Evolutionary conservation across 2,329 filamentous ascomycete species (phyloP).

Genomic region (Apiospora aurea): DNA sequence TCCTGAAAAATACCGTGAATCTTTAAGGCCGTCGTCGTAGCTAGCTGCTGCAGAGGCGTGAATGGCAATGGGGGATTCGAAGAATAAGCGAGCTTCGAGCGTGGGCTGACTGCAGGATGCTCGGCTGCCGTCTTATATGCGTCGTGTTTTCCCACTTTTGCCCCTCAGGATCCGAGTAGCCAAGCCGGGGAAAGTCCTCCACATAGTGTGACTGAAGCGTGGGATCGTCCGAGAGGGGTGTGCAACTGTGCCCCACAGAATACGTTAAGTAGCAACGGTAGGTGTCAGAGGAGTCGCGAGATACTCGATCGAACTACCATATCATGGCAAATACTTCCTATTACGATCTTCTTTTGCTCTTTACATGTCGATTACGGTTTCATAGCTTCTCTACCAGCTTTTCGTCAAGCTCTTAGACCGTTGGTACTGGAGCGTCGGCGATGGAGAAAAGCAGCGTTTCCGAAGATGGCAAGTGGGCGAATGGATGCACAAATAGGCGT

Average conservation of each 20-base stretch:
- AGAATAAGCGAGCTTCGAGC: neutral
- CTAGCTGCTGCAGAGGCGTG: too few species aligned
- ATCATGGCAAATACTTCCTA: too few species aligned
- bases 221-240: neutral
- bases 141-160: neutral
- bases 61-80: neutral
- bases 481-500: neutral
- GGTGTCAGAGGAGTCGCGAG: neutral
- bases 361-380: neutral
- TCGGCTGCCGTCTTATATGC: neutral
- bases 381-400: neutral
- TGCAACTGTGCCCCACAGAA: neutral
- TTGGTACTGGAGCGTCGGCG: neutral
- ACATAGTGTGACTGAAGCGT: neutral
- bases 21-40: neutral
- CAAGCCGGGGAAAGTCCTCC: neutral
- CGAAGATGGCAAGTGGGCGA: neutral
- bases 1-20: neutral
- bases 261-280: neutral
- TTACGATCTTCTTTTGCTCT: neutral
- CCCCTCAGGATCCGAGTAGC: neutral
- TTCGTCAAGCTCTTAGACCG: neutral
- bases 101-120: neutral
- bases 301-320: neutral
- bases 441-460: neutral